phyloP scores from a whole-genome alignment of 345 rosid genomes.

The Draba incana region DNA sequence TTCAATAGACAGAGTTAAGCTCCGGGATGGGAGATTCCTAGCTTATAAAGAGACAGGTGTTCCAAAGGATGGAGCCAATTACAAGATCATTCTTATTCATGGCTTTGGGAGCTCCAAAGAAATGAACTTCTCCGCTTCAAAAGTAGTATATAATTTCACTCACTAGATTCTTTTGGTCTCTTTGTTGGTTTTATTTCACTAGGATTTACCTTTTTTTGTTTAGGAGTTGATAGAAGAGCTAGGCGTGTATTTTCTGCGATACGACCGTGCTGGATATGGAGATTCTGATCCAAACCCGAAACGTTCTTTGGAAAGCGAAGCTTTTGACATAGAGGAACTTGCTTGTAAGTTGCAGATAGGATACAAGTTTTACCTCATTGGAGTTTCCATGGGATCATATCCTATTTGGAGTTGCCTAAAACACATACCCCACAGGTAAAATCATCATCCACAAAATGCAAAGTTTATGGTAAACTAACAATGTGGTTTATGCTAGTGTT shows the following conservation, averaged over 20 bases:
- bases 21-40: conserved; percentile 66
- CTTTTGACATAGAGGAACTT: conserved; percentile 66
- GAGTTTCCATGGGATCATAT: conserved; percentile 88
- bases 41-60: conserved; percentile 77
- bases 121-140: conserved; percentile 68
- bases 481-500: too few relatives aligned
- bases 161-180: not conserved
- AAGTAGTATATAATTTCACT: conserved; percentile 42
- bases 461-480: too few relatives aligned
- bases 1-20: conserved; percentile 48
- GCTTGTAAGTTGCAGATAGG: conserved; percentile 66
- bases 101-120: conserved; percentile 96
- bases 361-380: conserved; percentile 67
- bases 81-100: conserved; percentile 66
- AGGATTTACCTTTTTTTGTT: conserved; percentile 32
- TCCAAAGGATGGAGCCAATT: conserved; percentile 56
- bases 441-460: not conserved
- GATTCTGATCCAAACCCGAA: conserved; percentile 69
- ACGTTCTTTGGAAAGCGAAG: conserved; percentile 69
- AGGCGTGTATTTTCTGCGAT: conserved; percentile 64
- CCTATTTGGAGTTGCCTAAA: conserved; percentile 84
- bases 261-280: conserved; percentile 82
- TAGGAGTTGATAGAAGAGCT: conserved; percentile 72
- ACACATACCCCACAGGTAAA: conserved; percentile 79
- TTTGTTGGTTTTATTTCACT: not conserved